These are phyloP conservation scores for Boletus pseudo-olivaceus DNA, from an alignment of 768 basidiomycete genomes.

Conservation along the genomic window DNA sequence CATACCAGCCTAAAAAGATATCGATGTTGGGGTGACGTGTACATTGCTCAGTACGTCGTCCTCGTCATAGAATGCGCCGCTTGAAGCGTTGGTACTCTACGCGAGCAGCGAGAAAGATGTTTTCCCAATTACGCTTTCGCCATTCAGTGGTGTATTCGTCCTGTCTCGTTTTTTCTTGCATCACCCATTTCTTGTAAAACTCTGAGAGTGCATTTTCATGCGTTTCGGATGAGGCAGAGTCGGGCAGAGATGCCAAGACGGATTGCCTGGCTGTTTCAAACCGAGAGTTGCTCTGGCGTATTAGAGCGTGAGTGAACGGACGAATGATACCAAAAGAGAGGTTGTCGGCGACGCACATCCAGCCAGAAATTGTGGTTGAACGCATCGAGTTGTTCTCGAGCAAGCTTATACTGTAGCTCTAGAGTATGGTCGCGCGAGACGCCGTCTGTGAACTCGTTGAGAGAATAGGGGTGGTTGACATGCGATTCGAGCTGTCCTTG, in stretches of 20 bases:
- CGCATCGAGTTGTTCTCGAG: constrained; percentile 67
- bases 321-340: background rate
- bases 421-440: constrained; percentile 37
- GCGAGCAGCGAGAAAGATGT: constrained; percentile 56
- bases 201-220: constrained; percentile 68
- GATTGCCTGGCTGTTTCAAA: constrained; percentile 68
- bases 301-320: background rate
- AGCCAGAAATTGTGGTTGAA: constrained; percentile 80
- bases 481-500: constrained; percentile 28
- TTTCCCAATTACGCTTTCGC: constrained; percentile 56
- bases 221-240: constrained; percentile 45
- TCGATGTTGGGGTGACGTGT: background rate
- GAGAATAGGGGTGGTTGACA: constrained; percentile 68
- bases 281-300: constrained; percentile 67
- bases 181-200: constrained; percentile 73
- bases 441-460: constrained; percentile 56
- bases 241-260: constrained; percentile 53
- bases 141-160: constrained; percentile 63
- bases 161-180: constrained; percentile 59
- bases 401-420: constrained; percentile 68
- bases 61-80: constrained; percentile 26
- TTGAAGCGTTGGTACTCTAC: constrained; percentile 48
- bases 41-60: background rate
- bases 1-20: background rate
- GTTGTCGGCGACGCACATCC: constrained; percentile 49